Evolutionary conservation across 257 asterid genomes (phyloP).

Genomic region (Solanum sejunctum): DNA sequence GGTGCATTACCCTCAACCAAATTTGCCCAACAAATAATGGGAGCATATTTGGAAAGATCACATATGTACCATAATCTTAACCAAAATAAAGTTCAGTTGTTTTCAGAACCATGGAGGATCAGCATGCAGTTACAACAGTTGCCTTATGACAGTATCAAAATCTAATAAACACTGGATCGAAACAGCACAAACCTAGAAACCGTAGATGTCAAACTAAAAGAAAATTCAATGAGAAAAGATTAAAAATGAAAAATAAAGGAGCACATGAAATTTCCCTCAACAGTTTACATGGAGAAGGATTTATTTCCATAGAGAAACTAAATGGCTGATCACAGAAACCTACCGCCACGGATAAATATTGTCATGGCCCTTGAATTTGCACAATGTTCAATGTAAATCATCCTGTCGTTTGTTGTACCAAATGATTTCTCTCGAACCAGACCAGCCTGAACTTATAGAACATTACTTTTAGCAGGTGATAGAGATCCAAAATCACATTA

Average conservation of each 20-base stretch:
- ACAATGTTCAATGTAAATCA: conserved; percentile 97
- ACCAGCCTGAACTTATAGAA: conserved; percentile 47
- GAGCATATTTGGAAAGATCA: not conserved
- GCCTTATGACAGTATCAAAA: not conserved
- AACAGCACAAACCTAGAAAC: not conserved
- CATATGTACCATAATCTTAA: not conserved
- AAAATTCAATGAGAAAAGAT: not conserved
- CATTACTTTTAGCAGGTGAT: not conserved
- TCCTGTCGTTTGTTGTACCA: conserved; percentile 88
- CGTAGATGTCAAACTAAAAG: not conserved
- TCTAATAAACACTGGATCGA: not conserved
- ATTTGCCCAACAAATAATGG: not conserved
- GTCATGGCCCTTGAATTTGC: conserved; percentile 93
- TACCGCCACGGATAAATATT: conserved; percentile 83
- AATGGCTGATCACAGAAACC: conserved; percentile 11
- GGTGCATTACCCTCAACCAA: not conserved
- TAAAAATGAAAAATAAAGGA: not conserved
- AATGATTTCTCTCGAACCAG: conserved; percentile 84
- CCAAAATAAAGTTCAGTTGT: not conserved
- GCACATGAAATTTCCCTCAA: not conserved
- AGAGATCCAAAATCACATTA: not conserved
- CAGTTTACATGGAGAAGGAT: not conserved
- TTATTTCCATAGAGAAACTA: not conserved
- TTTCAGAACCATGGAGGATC: not conserved
- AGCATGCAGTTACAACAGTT: not conserved